phyloP scores from a whole-genome alignment of 345 rosid species.

The Citrus hindsii region DNA sequence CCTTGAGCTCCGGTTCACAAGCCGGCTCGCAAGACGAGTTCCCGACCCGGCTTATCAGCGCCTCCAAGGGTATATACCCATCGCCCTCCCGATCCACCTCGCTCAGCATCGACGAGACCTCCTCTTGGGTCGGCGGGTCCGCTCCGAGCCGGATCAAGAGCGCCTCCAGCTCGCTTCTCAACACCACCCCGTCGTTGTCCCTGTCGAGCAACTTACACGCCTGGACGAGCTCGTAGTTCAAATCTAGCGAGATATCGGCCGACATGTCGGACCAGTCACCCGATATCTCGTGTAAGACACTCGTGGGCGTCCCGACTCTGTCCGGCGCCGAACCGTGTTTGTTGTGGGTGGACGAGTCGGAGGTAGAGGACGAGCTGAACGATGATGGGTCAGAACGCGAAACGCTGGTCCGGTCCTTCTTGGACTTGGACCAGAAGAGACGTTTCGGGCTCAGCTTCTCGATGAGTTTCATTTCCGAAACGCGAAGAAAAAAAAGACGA shows the following conservation, averaged over 20 bases:
- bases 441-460: slow-evolving; percentile 57
- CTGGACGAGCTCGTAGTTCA: slow-evolving; percentile 34
- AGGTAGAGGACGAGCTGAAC: slow-evolving; percentile 46
- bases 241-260: slow-evolving; percentile 22
- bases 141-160: slow-evolving; percentile 52
- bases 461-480: slow-evolving; percentile 41
- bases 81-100: slow-evolving; percentile 52
- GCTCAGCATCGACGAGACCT: slow-evolving; percentile 53
- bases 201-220: slow-evolving; percentile 55
- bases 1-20: slow-evolving; percentile 60
- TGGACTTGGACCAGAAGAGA: slow-evolving; percentile 48
- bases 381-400: slow-evolving; percentile 65
- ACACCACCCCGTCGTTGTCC: slow-evolving; percentile 55
- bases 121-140: slow-evolving; percentile 54
- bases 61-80: slow-evolving; percentile 53
- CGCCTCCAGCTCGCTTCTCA: slow-evolving; percentile 56
- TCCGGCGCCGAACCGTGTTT: slow-evolving; percentile 10
- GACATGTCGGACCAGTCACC: slow-evolving; percentile 44
- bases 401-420: slow-evolving; percentile 34
- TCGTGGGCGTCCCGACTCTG: slow-evolving; percentile 56
- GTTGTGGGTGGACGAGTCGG: slow-evolving; percentile 25
- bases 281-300: slow-evolving; percentile 51
- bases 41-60: slow-evolving; percentile 41
- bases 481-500: not conserved
- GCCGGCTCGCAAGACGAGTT: slow-evolving; percentile 46